Evolutionary conservation across 139 green algal genomes (phyloP).

Genomic region (Haematococcus sp.): DNA sequence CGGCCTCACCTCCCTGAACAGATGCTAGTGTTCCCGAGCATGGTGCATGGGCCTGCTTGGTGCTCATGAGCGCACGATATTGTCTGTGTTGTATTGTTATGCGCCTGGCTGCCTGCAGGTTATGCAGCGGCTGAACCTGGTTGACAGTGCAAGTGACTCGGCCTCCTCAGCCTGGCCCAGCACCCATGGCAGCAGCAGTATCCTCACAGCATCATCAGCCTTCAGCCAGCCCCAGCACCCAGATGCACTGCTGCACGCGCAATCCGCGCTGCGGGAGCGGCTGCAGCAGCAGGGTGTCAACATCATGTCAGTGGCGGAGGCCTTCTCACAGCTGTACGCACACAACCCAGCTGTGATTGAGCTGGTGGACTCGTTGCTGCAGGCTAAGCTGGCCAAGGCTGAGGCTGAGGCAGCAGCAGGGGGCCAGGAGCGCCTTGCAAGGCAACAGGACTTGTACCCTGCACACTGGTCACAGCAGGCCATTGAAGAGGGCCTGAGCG

Average conservation of each 20-base stretch:
- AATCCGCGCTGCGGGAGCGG: background rate
- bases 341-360: constrained; percentile 9
- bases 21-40: too few relatives aligned
- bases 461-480: constrained; percentile 27
- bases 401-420: background rate
- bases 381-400: background rate
- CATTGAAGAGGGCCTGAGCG: constrained; percentile 35
- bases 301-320: background rate
- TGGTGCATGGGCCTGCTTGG: too few relatives aligned
- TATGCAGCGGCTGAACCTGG: constrained; percentile 2
- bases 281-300: background rate
- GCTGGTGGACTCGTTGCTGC: constrained; percentile 16
- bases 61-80: too few relatives aligned
- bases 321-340: background rate
- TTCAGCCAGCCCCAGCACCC: constrained; percentile 1
- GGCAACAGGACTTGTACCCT: background rate
- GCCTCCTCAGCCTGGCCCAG: too few relatives aligned
- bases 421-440: background rate
- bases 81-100: too few relatives aligned
- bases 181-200: background rate
- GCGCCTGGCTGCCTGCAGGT: background rate
- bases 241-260: background rate
- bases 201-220: background rate
- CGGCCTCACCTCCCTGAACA: too few relatives aligned
- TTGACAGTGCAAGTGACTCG: background rate